A percentile compares a stretch with the other conserved stretches of the same genome.
phyloP scores from a whole-genome alignment of 495 filamentous ascomycete species.

The Penicillium taxi region DNA sequence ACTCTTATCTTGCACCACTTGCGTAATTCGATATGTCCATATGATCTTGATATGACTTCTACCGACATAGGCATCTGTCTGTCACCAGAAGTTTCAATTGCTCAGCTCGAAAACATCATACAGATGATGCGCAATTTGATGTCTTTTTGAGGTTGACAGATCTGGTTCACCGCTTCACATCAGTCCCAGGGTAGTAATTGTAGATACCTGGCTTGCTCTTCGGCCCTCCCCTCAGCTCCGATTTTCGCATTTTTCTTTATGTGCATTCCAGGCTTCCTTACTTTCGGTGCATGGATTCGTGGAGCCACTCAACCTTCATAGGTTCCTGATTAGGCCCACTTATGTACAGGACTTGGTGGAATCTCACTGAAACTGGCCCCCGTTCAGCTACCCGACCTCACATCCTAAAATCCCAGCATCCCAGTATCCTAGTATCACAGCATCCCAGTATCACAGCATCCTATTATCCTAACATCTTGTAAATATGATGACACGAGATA shows the following conservation, averaged over 20 bases:
- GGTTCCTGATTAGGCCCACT: constrained; percentile 1
- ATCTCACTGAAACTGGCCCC: no score
- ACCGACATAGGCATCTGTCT: no score
- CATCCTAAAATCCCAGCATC: no score
- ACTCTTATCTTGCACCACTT: background rate
- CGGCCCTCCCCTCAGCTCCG: background rate
- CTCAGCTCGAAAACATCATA: background rate
- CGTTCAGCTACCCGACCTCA: no score
- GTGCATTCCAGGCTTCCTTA: background rate
- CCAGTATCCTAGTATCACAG: no score
- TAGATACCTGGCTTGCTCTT: constrained; percentile 1
- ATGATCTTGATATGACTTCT: no score
- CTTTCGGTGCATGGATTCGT: background rate
- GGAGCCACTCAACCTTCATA: background rate
- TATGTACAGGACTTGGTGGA: background rate
- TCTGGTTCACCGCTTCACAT: background rate
- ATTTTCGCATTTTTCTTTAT: background rate
- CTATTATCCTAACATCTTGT: no score
- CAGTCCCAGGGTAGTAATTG: constrained; percentile 3
- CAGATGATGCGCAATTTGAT: background rate
- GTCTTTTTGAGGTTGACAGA: background rate
- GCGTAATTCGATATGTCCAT: background rate
- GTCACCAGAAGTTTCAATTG: background rate
- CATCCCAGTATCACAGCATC: no score
- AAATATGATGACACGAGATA: no score